Evolutionary conservation across 768 basidiomycete species (phyloP).

Genomic region (Leccinum sublutescens): DNA sequence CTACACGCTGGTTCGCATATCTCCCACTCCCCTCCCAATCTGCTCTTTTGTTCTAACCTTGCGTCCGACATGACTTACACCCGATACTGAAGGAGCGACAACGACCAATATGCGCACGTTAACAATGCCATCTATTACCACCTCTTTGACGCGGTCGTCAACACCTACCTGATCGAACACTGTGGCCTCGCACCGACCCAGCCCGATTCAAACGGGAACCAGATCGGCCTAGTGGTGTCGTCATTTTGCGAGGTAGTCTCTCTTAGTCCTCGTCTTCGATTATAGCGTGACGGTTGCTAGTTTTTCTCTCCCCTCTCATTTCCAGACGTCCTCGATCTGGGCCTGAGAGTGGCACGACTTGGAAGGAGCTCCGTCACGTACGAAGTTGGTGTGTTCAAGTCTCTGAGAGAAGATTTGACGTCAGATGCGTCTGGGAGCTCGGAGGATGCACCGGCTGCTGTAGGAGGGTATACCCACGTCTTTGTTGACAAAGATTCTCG

Average conservation of each 20-base stretch:
- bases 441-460: conserved; percentile 35
- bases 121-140: conserved; percentile 83
- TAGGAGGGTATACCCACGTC: conserved; percentile 76
- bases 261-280: background rate
- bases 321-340: conserved; percentile 67
- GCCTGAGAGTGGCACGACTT: conserved; percentile 62
- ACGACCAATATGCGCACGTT: conserved; percentile 81
- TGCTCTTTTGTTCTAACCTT: conserved; percentile 9
- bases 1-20: conserved; percentile 61
- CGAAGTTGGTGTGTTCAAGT: conserved; percentile 73
- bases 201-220: conserved; percentile 32
- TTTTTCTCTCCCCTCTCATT: conserved; percentile 76
- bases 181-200: conserved; percentile 55
- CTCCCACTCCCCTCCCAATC: background rate
- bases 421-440: conserved; percentile 1
- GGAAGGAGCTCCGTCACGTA: conserved; percentile 78
- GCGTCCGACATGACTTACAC: background rate
- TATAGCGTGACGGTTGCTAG: conserved; percentile 28
- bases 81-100: conserved; percentile 65
- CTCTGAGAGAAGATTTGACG: conserved; percentile 1
- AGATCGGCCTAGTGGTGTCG: conserved; percentile 76
- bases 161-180: conserved; percentile 69
- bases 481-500: conserved; percentile 65
- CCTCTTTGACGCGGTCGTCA: conserved; percentile 79
- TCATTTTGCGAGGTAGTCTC: conserved; percentile 62